Evolutionary conservation across 2,329 filamentous ascomycete species (phyloP).

Genomic region (Dothistroma pini): DNA sequence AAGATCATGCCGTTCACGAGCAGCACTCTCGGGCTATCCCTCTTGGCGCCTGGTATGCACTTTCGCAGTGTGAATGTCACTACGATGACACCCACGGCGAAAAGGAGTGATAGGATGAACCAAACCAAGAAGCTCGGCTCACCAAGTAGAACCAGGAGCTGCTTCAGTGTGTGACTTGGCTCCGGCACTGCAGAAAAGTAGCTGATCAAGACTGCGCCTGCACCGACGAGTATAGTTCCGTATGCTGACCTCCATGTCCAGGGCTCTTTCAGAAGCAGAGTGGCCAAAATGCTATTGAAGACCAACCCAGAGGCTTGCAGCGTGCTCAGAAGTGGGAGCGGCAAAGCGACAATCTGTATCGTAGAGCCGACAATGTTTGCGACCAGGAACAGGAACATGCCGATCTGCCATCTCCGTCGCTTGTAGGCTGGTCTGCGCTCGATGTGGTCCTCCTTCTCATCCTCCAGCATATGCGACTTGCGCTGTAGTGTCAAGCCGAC

Average conservation of each 20-base stretch:
- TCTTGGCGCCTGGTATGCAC: constrained; percentile 29
- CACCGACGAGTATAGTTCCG: constrained; percentile 82
- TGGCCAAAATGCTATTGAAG: constrained; percentile 98
- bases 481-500: constrained; percentile 92
- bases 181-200: constrained; percentile 92
- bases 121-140: constrained; percentile 76
- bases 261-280: constrained; percentile 83
- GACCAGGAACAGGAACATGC: constrained; percentile 95
- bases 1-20: constrained; percentile 80
- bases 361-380: constrained; percentile 93
- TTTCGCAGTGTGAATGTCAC: constrained; percentile 52
- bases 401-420: constrained; percentile 86
- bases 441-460: constrained; percentile 80
- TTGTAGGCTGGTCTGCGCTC: constrained; percentile 81
- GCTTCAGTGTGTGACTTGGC: constrained; percentile 80
- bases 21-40: constrained; percentile 43
- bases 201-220: constrained; percentile 85
- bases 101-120: constrained; percentile 78
- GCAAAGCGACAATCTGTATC: constrained; percentile 94
- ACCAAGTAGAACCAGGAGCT: constrained; percentile 72
- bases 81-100: constrained; percentile 62
- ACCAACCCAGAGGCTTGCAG: constrained; percentile 93
- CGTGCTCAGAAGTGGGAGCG: constrained; percentile 89
- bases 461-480: constrained; percentile 96
- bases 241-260: constrained; percentile 92